Evolutionary conservation across 768 basidiomycete species (phyloP), one percentile per base, ranked within the genome.

Genomic region (Leccinellum luteum): DNA sequence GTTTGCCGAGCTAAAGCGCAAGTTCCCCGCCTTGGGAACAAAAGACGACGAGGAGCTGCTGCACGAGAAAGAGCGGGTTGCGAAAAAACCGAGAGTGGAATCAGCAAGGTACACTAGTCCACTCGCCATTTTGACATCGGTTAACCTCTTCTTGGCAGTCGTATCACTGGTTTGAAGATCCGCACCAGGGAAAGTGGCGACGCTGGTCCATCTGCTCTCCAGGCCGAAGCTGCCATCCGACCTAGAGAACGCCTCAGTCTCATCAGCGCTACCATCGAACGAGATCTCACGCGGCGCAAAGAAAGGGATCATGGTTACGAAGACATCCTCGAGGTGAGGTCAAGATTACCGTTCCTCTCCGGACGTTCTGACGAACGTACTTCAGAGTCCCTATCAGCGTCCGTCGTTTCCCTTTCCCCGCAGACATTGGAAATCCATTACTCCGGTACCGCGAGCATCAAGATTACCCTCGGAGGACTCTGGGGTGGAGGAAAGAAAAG

Each of bases 301-400:
- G 89, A 94, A 50, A 72, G 79, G 49, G 90, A 94, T 64, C 81
- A 86, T 50, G 81, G 85, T 51, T 96, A 92, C 87, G 94, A 96
- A 63, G 94, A 98, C 67, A 77, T 80, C 52, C 80, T 92, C 61
- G 94, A 97, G 73, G 90, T 92, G 67, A 68, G 81, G 72, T 2
- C 17, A 4, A 21, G 51, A 55, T 25, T 10, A 17, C 13, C 6
- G 41, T 43, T 13, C 3, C 2, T 30, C 19, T 47, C 23, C 10
- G 0, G 38, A 14, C 13, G 17, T 35, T 27, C 49, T 66, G 30
- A 69, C 27, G 5, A 58, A 53, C 19, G 28, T 47, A 48, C 59
- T 51, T 4, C 60, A 92, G 89, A 83, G 83, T 59, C 79, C 88
- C 1, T 94, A 88, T 66, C 89, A 94, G 67, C 76, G 85, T 6